Evolutionary conservation across 2,329 filamentous ascomycete genomes (phyloP).

Genomic region (Epichloe scottii): DNA sequence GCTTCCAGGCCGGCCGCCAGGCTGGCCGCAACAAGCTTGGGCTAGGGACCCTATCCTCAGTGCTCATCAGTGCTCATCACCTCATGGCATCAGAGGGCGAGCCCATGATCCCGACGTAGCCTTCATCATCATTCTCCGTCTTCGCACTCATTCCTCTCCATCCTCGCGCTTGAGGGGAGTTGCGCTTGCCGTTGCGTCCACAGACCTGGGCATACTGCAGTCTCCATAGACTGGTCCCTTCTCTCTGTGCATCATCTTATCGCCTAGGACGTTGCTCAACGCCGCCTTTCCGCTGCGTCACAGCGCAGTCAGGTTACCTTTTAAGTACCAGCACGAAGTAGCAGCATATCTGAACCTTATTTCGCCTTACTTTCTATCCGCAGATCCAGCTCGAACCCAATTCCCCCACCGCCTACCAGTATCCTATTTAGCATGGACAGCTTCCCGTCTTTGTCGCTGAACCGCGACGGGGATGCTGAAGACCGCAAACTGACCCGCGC

Average conservation of each 20-base stretch:
- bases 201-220: not conserved
- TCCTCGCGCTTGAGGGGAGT: not conserved
- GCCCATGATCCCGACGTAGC: not conserved
- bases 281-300: not conserved
- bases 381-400: not conserved
- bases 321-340: not conserved
- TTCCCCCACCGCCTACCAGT: not conserved
- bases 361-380: not conserved
- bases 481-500: constrained; percentile 10
- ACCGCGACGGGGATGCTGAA: not conserved
- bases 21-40: no score
- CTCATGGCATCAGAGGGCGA: not conserved
- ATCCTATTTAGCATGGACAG: not conserved
- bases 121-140: not conserved
- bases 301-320: not conserved
- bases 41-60: no score
- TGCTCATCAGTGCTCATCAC: no score
- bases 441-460: not conserved
- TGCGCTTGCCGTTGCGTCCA: not conserved
- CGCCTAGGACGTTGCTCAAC: not conserved
- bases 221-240: not conserved
- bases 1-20: no score
- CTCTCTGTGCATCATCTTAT: not conserved
- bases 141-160: not conserved
- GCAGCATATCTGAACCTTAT: not conserved